These are phyloP conservation scores for Mimosa bimucronata DNA, from an alignment of 306 rosid genomes.

Conservation along the genomic window DNA sequence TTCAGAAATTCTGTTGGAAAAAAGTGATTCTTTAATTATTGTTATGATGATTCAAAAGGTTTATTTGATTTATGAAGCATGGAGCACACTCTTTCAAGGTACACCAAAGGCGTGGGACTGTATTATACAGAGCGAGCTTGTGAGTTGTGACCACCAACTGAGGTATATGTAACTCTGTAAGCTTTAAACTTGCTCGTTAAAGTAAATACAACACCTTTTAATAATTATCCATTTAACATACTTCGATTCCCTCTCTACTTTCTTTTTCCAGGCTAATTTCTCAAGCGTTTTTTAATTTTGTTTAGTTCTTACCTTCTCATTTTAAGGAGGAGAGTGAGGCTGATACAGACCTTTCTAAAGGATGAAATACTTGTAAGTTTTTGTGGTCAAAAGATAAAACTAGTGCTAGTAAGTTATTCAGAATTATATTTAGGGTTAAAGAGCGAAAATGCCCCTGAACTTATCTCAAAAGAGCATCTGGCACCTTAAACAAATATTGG, in stretches of 20 bases:
- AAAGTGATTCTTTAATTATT: conserved; percentile 6
- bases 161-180: conserved; percentile 35
- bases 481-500: no score
- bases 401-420: no score
- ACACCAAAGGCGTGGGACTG: conserved; percentile 39
- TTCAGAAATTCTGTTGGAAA: not conserved
- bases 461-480: no score
- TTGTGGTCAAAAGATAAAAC: no score
- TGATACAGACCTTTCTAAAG: conserved; percentile 38
- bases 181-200: not conserved
- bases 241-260: not conserved
- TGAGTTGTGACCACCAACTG: conserved; percentile 35
- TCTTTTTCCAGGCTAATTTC: not conserved
- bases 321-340: conserved; percentile 39
- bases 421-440: not conserved
- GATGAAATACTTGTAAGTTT: conserved; percentile 58
- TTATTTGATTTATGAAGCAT: conserved; percentile 56
- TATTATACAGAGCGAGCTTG: conserved; percentile 40
- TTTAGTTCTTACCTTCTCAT: not conserved
- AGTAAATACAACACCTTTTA: not conserved
- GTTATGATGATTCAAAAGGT: conserved; percentile 21
- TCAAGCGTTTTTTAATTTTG: not conserved
- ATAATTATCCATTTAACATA: not conserved
- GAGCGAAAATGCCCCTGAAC: no score
- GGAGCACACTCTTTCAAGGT: conserved; percentile 65